A percentile compares a stretch with the other conserved stretches of the same genome.
Evolutionary conservation across 306 rosid species (phyloP).

Genomic region (Quercus glauca): DNA sequence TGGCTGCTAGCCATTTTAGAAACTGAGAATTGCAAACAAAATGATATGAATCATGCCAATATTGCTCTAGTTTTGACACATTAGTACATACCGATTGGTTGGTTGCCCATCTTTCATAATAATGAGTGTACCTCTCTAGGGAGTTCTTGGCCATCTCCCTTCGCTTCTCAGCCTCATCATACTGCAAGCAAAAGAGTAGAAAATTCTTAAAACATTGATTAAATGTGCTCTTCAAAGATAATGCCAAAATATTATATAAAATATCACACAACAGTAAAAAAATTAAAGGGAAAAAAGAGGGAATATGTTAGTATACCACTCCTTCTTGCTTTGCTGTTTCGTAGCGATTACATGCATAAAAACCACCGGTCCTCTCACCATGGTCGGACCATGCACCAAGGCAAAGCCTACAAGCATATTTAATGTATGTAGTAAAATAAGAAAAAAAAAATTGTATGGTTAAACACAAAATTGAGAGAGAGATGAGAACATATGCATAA

Average conservation of each 20-base stretch:
- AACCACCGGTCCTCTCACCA: conserved; percentile 94
- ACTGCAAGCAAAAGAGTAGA: conserved; percentile 21
- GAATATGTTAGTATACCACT: conserved; percentile 38
- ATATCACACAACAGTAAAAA: background rate
- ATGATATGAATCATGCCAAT: background rate
- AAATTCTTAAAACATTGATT: background rate
- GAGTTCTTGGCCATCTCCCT: conserved; percentile 40
- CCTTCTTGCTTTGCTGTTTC: conserved; percentile 95
- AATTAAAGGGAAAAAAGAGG: background rate
- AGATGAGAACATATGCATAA: background rate
- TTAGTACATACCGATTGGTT: conserved; percentile 51
- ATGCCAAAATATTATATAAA: background rate
- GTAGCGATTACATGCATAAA: conserved; percentile 95
- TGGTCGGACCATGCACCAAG: conserved; percentile 94
- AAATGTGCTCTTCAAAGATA: background rate
- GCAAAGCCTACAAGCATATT: conserved; percentile 65
- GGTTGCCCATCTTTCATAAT: conserved; percentile 60
- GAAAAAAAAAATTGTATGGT: background rate
- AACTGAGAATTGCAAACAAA: background rate
- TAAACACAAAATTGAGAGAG: background rate
- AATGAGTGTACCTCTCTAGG: conserved; percentile 54
- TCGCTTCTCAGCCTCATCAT: conserved; percentile 38
- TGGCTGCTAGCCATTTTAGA: background rate
- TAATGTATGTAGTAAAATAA: background rate
- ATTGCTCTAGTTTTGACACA: background rate